A percentile compares a stretch with the other conserved stretches of the same genome.
Conservation (phyloP, 2,329 filamentous ascomycete species). For the Colletotrichum lupini region DNA sequence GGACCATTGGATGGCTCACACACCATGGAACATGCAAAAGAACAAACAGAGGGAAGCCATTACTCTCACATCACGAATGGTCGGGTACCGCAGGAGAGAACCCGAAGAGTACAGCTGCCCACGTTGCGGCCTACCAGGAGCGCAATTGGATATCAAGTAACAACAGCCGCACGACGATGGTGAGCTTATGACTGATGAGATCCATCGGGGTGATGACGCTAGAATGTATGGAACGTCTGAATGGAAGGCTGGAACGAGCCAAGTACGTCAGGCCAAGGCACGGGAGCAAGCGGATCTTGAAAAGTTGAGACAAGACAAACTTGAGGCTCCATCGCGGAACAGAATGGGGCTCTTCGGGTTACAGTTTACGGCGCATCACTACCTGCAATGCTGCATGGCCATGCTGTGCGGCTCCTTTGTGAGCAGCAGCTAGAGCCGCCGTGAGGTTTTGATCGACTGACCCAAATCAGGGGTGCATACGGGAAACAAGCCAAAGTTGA, state of each 20-base stretch:
- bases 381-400: neutral
- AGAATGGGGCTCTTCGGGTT: conserved; percentile 28
- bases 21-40: neutral
- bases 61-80: conserved; percentile 5
- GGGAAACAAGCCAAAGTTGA: neutral
- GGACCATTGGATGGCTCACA: conserved; percentile 2
- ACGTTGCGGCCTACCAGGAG: conserved; percentile 18
- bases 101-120: conserved; percentile 7
- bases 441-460: conserved; percentile 13
- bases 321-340: conserved; percentile 27
- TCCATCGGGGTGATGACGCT: conserved; percentile 28
- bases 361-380: neutral
- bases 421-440: conserved; percentile 8
- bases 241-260: conserved; percentile 28
- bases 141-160: conserved; percentile 21
- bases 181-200: conserved; percentile 36
- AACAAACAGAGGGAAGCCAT: neutral
- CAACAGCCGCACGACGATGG: conserved; percentile 26
- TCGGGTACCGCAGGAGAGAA: conserved; percentile 9
- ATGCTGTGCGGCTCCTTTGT: conserved; percentile 14
- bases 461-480: conserved; percentile 15
- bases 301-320: neutral
- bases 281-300: conserved; percentile 34
- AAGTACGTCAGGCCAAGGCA: conserved; percentile 25
- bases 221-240: conserved; percentile 25